Conservation (phyloP, 2,329 filamentous ascomycete genomes). For the Eutypa lata region DNA sequence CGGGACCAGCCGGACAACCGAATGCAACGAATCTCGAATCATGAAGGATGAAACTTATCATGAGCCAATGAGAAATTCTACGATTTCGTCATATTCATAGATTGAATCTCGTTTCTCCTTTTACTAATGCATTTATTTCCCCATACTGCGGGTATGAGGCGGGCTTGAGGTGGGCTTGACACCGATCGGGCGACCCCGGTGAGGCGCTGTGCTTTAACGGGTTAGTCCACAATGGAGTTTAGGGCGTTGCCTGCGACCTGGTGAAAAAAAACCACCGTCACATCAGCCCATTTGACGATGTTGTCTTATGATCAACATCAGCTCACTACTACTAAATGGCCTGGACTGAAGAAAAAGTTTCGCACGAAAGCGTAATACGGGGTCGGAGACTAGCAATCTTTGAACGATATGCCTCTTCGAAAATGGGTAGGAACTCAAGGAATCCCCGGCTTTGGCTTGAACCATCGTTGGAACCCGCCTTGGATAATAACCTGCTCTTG, state of each 20-base stretch:
- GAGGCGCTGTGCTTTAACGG: background rate
- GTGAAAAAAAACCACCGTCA: background rate
- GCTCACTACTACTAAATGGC: background rate
- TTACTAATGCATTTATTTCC: background rate
- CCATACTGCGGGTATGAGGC: background rate
- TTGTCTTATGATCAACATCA: slow-evolving; percentile 1
- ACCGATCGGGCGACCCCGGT: background rate
- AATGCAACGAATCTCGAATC: no score
- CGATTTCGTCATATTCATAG: no score
- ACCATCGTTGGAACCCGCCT: no score
- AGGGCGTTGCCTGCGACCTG: no score
- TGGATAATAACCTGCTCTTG: background rate
- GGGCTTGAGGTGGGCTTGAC: background rate
- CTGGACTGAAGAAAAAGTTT: background rate
- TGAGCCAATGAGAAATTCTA: no score
- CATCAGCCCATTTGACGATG: background rate
- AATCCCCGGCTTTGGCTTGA: background rate
- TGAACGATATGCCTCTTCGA: background rate
- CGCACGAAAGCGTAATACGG: background rate
- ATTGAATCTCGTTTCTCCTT: no score
- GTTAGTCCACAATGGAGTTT: background rate
- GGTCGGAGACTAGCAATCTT: background rate
- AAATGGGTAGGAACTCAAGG: background rate
- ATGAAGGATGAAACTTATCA: background rate
- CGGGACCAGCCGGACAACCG: background rate